Evolutionary conservation across 78 protist species (phyloP), one percentile per base, ranked within the genome.

Genomic region (Dictyostelium brefeldianum): DNA sequence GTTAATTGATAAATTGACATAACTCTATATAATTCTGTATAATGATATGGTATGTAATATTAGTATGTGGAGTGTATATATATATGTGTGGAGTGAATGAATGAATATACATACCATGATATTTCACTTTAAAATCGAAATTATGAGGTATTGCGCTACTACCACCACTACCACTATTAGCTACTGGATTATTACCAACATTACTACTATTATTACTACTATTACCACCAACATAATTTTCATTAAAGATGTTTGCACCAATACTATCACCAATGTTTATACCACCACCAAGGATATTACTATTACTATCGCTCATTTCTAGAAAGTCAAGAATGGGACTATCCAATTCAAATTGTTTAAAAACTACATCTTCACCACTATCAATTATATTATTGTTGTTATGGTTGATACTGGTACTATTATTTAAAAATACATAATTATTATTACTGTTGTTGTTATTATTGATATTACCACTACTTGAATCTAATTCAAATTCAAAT

Each of bases 1-100:
- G 48, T 77, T 50, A 77, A 77, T 50, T 36, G 46, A 29, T 77
- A 77, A 36, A 77, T 15, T 18, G 57, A 50, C 81, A 77, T 77
- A 11, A 50, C 64, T 54, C 64, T 27, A 50, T 77, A 43, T 77
- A 77, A 50, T 5, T 77, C 80, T 74, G n/a, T n/a, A 74, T 4
- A 43, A 20, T 12, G 43, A 12, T 12, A 41, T 17, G n/a, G n/a
- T n/a, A n/a, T 36, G 43, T 3, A 36, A 36, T 36, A 36, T 36
- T 36, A 36, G 43, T 36, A 36, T 36, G 43, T 36, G 43, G 27
- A 12, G 14, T 53, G 57, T 53, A 53, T 12, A 53, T 8, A 53
- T 53, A 53, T 53, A 53, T 12, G 8, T 12, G 11, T 53, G 2
- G 43, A 36, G 43, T 36, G 43, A 36, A 2, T 36, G 43, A 36